A percentile compares a stretch with the other conserved stretches of the same genome.
Evolutionary conservation across 495 filamentous ascomycete genomes (phyloP).

Genomic region (Penicillium antarcticum): DNA sequence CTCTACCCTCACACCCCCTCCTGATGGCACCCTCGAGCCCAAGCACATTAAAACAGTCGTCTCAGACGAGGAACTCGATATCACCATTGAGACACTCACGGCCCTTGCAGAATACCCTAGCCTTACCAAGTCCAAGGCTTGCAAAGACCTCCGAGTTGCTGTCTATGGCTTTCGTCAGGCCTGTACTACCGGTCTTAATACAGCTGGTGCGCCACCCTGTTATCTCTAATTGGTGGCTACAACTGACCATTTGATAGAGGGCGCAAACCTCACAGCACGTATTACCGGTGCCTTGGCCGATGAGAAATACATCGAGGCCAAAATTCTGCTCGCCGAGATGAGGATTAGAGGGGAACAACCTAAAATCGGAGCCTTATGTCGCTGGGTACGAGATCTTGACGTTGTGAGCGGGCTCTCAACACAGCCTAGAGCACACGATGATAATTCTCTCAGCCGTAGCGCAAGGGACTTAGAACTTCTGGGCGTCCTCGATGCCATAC

Average conservation of each 20-base stretch:
- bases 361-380: slow-evolving; percentile 39
- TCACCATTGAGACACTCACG: slow-evolving; percentile 35
- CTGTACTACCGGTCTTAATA: slow-evolving; percentile 37
- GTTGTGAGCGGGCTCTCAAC: slow-evolving; percentile 40
- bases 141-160: slow-evolving; percentile 36
- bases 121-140: slow-evolving; percentile 38
- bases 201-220: slow-evolving; percentile 21
- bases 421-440: slow-evolving; percentile 20
- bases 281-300: slow-evolving; percentile 36
- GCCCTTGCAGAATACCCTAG: slow-evolving; percentile 34
- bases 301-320: slow-evolving; percentile 34
- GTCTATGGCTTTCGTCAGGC: slow-evolving; percentile 39
- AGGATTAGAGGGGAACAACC: slow-evolving; percentile 33
- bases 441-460: slow-evolving; percentile 18
- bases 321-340: slow-evolving; percentile 36
- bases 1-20: slow-evolving; percentile 26
- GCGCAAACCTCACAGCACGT: slow-evolving; percentile 36
- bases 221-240: not conserved
- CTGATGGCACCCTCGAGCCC: slow-evolving; percentile 30
- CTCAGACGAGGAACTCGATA: slow-evolving; percentile 35
- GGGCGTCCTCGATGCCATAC: slow-evolving; percentile 33
- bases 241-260: slow-evolving; percentile 24
- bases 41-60: slow-evolving; percentile 32
- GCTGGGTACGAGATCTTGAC: slow-evolving; percentile 39
- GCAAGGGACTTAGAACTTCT: slow-evolving; percentile 27